phyloP scores from a whole-genome alignment of 768 basidiomycete species.

The Piloderma croceum region DNA sequence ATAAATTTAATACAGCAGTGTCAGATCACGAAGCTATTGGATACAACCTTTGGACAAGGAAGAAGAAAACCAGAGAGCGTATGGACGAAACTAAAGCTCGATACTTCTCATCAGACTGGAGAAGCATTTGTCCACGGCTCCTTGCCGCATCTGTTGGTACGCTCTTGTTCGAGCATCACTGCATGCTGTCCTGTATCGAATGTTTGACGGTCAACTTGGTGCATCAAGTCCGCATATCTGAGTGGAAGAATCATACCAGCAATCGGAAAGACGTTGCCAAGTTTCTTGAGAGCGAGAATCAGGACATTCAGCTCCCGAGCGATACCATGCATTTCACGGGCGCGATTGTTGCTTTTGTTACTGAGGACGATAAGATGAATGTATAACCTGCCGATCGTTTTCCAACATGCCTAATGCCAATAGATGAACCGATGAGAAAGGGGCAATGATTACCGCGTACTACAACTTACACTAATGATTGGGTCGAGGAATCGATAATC shows the following conservation, averaged over 20 bases:
- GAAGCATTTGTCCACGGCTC: too few relatives aligned
- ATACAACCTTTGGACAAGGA: too few relatives aligned
- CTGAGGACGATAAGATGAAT: conserved; percentile 26
- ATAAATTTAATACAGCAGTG: too few relatives aligned
- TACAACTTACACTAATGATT: conserved; percentile 41
- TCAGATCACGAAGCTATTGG: too few relatives aligned
- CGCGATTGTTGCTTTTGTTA: conserved; percentile 9
- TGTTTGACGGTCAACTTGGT: not conserved
- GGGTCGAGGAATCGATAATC: conserved; percentile 54
- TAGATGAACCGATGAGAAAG: not conserved
- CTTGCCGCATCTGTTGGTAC: too few relatives aligned
- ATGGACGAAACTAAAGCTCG: too few relatives aligned
- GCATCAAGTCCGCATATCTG: too few relatives aligned
- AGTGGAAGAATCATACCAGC: conserved; percentile 23
- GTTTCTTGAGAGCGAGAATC: conserved; percentile 28
- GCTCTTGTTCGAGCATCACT: conserved; percentile 20
- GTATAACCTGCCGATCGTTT: conserved; percentile 33
- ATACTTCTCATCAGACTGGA: too few relatives aligned
- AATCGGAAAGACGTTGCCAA: conserved; percentile 32
- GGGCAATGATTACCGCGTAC: not conserved
- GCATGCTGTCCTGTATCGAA: conserved; percentile 19
- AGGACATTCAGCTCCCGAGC: conserved; percentile 31
- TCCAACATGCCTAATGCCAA: conserved; percentile 33
- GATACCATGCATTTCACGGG: conserved; percentile 15
- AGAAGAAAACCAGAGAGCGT: too few relatives aligned